These are phyloP conservation scores for Ophiostoma sp. DNA, from an alignment of 2,329 filamentous ascomycete species.

Conservation along the genomic window DNA sequence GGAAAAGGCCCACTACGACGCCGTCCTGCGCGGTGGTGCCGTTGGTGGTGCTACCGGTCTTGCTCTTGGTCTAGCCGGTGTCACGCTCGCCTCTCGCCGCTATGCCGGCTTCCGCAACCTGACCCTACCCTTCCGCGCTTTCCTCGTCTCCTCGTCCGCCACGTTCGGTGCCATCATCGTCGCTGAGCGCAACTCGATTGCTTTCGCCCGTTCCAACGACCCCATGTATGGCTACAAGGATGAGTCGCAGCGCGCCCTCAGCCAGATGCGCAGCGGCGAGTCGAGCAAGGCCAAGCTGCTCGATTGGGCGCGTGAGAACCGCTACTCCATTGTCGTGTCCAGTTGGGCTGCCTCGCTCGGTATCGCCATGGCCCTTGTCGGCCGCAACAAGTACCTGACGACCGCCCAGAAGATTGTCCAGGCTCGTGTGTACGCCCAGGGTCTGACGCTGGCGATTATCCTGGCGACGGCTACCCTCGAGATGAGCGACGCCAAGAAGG, in stretches of 20 bases:
- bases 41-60: constrained; percentile 72
- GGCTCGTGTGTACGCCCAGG: constrained; percentile 91
- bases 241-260: constrained; percentile 56
- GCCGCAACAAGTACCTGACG: constrained; percentile 72
- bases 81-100: constrained; percentile 66
- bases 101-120: constrained; percentile 78
- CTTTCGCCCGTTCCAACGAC: constrained; percentile 70
- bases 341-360: constrained; percentile 83
- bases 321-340: constrained; percentile 81
- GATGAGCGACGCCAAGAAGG: constrained; percentile 71
- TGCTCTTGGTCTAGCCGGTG: constrained; percentile 64
- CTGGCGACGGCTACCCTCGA: constrained; percentile 82
- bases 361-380: constrained; percentile 71
- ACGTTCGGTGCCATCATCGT: constrained; percentile 88
- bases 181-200: constrained; percentile 69
- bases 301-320: constrained; percentile 74
- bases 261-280: constrained; percentile 58
- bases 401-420: constrained; percentile 87
- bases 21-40: constrained; percentile 76
- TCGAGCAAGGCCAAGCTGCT: constrained; percentile 60
- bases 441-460: constrained; percentile 79
- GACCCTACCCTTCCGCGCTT: constrained; percentile 85
- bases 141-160: constrained; percentile 77
- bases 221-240: constrained; percentile 67
- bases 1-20: constrained; percentile 79